Evolutionary conservation across 169 alveolate species (phyloP), one percentile per base, ranked within the genome.

Genomic region (Eimeria praecox): DNA sequence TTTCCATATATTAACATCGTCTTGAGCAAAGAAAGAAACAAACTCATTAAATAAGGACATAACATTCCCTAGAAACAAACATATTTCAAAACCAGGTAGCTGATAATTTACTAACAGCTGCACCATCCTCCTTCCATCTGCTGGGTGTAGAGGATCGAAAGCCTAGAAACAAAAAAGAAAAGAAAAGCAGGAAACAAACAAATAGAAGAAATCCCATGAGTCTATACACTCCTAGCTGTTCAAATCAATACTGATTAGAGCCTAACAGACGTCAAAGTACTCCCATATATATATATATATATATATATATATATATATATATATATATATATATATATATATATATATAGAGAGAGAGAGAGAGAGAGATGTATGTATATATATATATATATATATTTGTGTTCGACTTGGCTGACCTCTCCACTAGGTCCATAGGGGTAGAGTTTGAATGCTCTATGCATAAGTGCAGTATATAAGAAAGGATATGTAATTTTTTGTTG

Each of bases 91-190:
- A 20, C 92, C 92, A 14, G 92, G 92, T 56, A 83, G 33, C 35
- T 83, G 92, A 56, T 83, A 83, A 69, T 83, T 83, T 56, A 83
- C 92, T 35, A 83, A 69, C 6, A 83, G 40, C 64, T 83, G 87
- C 54, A 92, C 86, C 92, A 92, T 49, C 2, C 95, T 92, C 8
- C 95, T 73, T 1, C 95, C 77, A 24, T 92, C 95, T 1, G 92
- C 95, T 8, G 95, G 95, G 62, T 92, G 83, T 35, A 80, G 33
- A 14, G 92, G 59, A 83, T 92, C 95, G 40, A 87, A 92, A 10
- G 77, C 87, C 95, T 92, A 92, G 4, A 24, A 54, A 62, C 49
- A 35, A n/a, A 33, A 46, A 9, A 18, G 64, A 40, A 22, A 40
- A 88, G 0, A 42, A 49, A n/a, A n/a, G n/a, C n/a, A n/a, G n/a